These are phyloP conservation scores for Stygiomarasmius scandens DNA, from an alignment of 1,284 basidiomycete species.

Conservation along the genomic window DNA sequence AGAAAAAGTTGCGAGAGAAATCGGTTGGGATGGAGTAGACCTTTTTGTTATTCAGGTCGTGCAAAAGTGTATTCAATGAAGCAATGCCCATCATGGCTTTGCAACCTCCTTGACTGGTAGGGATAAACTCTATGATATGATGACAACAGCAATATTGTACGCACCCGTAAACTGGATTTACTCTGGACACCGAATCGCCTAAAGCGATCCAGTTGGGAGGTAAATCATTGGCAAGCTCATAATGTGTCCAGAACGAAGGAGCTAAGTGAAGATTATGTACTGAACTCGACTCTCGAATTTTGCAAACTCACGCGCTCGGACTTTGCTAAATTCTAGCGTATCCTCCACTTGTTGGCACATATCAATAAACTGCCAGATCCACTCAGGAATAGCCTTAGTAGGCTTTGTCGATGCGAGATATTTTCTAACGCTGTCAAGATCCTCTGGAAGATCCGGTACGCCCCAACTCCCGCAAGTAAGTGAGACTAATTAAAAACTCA, in stretches of 20 bases:
- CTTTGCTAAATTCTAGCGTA: constrained; percentile 11
- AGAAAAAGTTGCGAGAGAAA: constrained; percentile 21
- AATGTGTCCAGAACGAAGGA: constrained; percentile 17
- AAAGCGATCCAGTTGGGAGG: constrained; percentile 21
- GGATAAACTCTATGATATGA: neutral
- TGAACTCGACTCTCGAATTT: no score
- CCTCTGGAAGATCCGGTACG: constrained; percentile 9
- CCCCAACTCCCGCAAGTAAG: constrained; percentile 18
- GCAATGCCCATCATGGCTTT: constrained; percentile 22
- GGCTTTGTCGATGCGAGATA: constrained; percentile 12
- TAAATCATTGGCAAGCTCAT: constrained; percentile 16
- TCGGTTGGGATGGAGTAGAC: constrained; percentile 1
- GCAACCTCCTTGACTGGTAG: constrained; percentile 20
- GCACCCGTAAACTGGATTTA: constrained; percentile 23
- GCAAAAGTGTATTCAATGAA: constrained; percentile 18
- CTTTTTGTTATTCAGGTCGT: neutral
- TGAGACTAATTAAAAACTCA: neutral
- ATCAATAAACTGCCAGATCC: constrained; percentile 19
- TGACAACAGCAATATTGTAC: neutral
- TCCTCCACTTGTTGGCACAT: constrained; percentile 19
- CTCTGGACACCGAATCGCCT: constrained; percentile 14
- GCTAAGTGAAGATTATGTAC: constrained; percentile 9
- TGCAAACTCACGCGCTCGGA: constrained; percentile 17
- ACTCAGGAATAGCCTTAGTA: constrained; percentile 17
- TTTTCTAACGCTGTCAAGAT: constrained; percentile 16